Percentiles rank a stretch among this genome's conserved stretches.
Evolutionary conservation across 2,329 filamentous ascomycete genomes (phyloP).

Genomic region (Talaromyces funiculosus): DNA sequence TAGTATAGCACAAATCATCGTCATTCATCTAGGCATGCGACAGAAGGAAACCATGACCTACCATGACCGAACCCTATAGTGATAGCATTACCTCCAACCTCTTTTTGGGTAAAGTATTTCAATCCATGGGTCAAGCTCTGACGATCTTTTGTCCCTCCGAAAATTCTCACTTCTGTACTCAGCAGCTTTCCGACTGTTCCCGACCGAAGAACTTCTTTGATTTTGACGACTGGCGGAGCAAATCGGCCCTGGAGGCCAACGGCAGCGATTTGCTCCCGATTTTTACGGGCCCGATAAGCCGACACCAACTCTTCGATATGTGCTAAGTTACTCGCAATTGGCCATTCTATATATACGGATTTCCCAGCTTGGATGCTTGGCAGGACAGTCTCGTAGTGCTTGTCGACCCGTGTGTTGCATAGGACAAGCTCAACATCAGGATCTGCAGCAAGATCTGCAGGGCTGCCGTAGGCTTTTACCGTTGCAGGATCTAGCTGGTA

Average conservation of each 20-base stretch:
- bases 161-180: conserved; percentile 3
- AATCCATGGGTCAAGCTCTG: not conserved
- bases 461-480: not conserved
- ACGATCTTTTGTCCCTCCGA: conserved; percentile 1
- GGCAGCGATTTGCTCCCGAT: not conserved
- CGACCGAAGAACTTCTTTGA: not conserved
- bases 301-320: not conserved
- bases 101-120: not conserved
- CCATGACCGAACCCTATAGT: conserved; percentile 5
- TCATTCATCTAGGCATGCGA: not conserved
- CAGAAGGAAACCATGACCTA: not conserved
- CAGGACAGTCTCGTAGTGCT: conserved; percentile 1
- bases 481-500: not conserved
- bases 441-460: not conserved
- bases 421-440: not conserved
- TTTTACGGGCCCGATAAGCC: not conserved
- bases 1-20: not conserved
- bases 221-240: not conserved
- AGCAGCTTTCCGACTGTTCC: not conserved
- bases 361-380: not conserved
- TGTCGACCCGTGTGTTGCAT: conserved; percentile 4
- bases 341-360: conserved; percentile 5
- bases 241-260: conserved; percentile 3
- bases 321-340: not conserved
- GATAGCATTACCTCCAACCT: conserved; percentile 3